phyloP scores from a whole-genome alignment of 2,329 filamentous ascomycete species.

The Orbilia oligospora region DNA sequence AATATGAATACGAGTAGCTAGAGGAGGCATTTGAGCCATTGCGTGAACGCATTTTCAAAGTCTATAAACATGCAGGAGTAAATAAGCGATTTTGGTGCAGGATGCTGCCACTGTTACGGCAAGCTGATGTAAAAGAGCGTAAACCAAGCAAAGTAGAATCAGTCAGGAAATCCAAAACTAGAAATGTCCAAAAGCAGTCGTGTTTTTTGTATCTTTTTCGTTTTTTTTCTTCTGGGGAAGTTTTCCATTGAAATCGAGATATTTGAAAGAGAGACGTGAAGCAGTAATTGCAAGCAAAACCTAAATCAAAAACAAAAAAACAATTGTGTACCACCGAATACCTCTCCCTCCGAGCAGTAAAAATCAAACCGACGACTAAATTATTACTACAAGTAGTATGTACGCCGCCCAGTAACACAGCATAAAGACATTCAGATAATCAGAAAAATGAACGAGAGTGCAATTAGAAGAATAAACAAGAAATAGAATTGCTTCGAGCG shows the following conservation, averaged over 20 bases:
- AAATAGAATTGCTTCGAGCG: conserved; percentile 35
- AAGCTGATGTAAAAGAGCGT: conserved; percentile 39
- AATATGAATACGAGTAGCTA: conserved; percentile 21
- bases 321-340: conserved; percentile 60
- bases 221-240: conserved; percentile 35
- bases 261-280: conserved; percentile 35
- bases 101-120: conserved; percentile 13
- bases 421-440: conserved; percentile 50
- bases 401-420: conserved; percentile 58
- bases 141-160: conserved; percentile 33
- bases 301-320: conserved; percentile 14
- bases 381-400: conserved; percentile 60
- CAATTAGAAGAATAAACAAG: conserved; percentile 39
- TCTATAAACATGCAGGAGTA: conserved; percentile 58
- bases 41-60: conserved; percentile 40
- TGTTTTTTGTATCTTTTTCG: conserved; percentile 34
- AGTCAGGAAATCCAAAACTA: conserved; percentile 16
- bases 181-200: conserved; percentile 28
- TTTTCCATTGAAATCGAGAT: conserved; percentile 27
- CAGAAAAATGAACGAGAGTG: conserved; percentile 38
- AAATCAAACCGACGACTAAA: conserved; percentile 48
- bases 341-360: conserved; percentile 49
- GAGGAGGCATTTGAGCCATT: conserved; percentile 26
- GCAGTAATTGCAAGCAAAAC: conserved; percentile 23
- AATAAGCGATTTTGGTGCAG: conserved; percentile 41